Percentiles rank a stretch among this genome's conserved stretches.
Evolutionary conservation across 2,329 filamentous ascomycete genomes (phyloP).

Genomic region (Aspergillus puulaauensis): DNA sequence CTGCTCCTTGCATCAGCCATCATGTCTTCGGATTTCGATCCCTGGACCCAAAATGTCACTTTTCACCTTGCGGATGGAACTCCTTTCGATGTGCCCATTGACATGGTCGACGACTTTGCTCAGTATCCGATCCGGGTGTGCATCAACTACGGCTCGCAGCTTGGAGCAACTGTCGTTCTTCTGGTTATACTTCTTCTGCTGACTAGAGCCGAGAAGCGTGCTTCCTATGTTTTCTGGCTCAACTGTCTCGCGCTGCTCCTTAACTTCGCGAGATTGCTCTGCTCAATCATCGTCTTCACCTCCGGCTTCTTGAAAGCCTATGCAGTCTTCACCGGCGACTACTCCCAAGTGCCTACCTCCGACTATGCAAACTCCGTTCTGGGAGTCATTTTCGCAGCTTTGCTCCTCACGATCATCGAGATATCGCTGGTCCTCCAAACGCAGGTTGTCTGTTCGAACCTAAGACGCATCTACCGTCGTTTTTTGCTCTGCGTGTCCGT

Average conservation of each 20-base stretch:
- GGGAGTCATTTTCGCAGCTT: conserved; percentile 49
- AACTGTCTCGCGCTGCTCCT: conserved; percentile 62
- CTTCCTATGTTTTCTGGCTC: conserved; percentile 63
- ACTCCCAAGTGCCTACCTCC: conserved; percentile 44
- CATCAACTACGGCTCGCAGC: conserved; percentile 69
- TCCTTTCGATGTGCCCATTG: conserved; percentile 42
- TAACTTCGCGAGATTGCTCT: conserved; percentile 56
- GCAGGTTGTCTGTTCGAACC: conserved; percentile 59
- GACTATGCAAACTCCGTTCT: conserved; percentile 51
- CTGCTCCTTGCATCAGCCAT: background rate
- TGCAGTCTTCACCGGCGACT: conserved; percentile 57
- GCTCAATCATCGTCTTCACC: conserved; percentile 55
- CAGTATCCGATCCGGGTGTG: conserved; percentile 49
- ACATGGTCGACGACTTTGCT: conserved; percentile 46
- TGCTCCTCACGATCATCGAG: conserved; percentile 58
- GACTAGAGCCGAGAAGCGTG: conserved; percentile 65
- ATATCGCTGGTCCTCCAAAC: conserved; percentile 63
- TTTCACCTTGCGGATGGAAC: conserved; percentile 48
- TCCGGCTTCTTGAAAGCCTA: conserved; percentile 64
- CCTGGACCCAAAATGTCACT: conserved; percentile 53
- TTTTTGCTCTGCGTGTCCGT: conserved; percentile 50
- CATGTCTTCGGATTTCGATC: conserved; percentile 45
- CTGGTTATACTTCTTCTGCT: conserved; percentile 66
- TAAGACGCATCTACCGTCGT: conserved; percentile 42
- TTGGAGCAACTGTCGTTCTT: conserved; percentile 67